phyloP scores from a whole-genome alignment of 1,284 basidiomycete genomes.

The Sutorius eximius region DNA sequence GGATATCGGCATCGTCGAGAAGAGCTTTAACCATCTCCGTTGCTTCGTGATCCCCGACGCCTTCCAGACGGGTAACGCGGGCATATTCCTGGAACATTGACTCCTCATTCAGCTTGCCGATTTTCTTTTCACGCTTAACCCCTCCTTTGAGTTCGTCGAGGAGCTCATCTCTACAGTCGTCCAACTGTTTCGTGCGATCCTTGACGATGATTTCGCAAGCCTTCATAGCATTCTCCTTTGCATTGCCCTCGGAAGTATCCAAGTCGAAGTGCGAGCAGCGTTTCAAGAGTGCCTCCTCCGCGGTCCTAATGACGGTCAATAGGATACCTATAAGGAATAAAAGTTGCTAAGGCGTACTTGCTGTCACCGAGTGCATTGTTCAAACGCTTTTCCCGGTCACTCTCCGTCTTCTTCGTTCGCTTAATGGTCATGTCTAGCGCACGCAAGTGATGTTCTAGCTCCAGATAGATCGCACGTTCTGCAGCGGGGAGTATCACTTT shows the following conservation, averaged over 20 bases:
- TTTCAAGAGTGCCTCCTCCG: conserved; percentile 89
- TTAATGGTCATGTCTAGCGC: conserved; percentile 87
- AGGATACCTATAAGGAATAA: neutral
- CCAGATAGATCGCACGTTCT: conserved; percentile 92
- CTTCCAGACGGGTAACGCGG: conserved; percentile 64
- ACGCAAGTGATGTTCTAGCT: conserved; percentile 92
- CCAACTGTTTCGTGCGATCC: conserved; percentile 77
- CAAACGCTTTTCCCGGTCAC: conserved; percentile 87
- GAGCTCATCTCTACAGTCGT: conserved; percentile 78
- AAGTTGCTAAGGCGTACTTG: conserved; percentile 51
- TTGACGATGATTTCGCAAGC: conserved; percentile 90
- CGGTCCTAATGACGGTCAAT: conserved; percentile 51
- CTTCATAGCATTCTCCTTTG: conserved; percentile 73
- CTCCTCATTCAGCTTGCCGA: conserved; percentile 64
- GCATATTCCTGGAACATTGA: conserved; percentile 79
- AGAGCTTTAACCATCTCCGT: conserved; percentile 58
- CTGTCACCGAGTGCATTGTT: conserved; percentile 87
- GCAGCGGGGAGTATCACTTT: conserved; percentile 83
- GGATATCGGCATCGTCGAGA: conserved; percentile 63
- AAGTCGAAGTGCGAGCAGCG: conserved; percentile 93
- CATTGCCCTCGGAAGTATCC: conserved; percentile 53
- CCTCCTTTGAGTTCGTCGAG: conserved; percentile 64
- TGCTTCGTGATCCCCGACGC: conserved; percentile 76
- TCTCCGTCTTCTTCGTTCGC: conserved; percentile 82
- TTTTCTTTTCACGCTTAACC: conserved; percentile 63